Base-by-base conservation (phyloP, 805 yeast genomes). In the Teunomyces lycoperdinae region DNA sequence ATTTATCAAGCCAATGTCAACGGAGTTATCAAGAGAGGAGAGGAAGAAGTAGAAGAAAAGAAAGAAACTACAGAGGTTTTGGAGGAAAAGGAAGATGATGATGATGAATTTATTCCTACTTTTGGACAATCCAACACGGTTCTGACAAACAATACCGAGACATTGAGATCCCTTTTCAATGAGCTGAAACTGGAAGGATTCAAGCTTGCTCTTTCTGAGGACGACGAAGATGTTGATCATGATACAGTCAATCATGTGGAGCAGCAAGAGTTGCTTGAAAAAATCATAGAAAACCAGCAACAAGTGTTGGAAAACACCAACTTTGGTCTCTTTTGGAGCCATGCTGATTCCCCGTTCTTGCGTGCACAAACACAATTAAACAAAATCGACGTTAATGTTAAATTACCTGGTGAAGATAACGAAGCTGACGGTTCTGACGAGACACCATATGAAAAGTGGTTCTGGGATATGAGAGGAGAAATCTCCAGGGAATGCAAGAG, bases 381-480 rank as follows among this genome's bases (percentile, higher is more conserved):
- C 49, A 85, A 82, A 57, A 55, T 86, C 31, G 58, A 55, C 11
- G 67, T 62, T 32, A 68, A 61, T 7, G 50, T 66, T 14, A 56
- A 51, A 28, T 61, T 73, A 40, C 77, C 77, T 1, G 76, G 75
- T 3, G 74, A 68, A 46, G 50, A 44, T 3, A 56, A 46, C 2
- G 67, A 73, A 16, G 70, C 66, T 2, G 70, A 69, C 8, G 41
- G 26, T 20, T 20, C 41, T 9, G 71, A 61, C 9, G 74, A 71
- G 44, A 58, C 71, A 10, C 62, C 65, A 2, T 90, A 92, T 80
- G 89, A 85, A 43, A 68, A 76, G 36, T 83, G 87, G 78, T 92
- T 91, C 65, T 89, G 88, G 85, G 86, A 82, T 40, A 80, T 83
- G 62, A 79, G 98, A 65, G 91, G 92, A 34, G 87, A 83, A 45